A percentile compares a stretch with the other conserved stretches of the same genome.
These are phyloP conservation scores for Ligustrum vulgare DNA, from an alignment of 257 asterid genomes.

Conservation along the genomic window DNA sequence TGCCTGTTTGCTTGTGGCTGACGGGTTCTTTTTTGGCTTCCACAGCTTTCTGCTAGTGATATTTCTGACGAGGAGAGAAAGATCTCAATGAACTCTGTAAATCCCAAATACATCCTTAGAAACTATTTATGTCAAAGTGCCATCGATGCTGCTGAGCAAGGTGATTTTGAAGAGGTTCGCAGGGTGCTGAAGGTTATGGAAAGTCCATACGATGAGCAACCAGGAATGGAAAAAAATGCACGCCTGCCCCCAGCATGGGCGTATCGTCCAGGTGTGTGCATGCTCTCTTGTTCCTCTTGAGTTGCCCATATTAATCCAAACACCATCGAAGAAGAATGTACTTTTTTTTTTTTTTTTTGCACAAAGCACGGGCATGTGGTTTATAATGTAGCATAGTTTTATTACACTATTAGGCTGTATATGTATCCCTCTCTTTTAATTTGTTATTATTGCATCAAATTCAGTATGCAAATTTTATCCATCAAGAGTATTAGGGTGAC, in stretches of 20 bases:
- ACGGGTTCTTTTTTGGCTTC: not conserved
- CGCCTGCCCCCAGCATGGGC: slow-evolving; percentile 99
- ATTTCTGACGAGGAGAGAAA: slow-evolving; percentile 69
- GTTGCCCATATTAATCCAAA: slow-evolving; percentile 17
- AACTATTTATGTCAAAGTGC: slow-evolving; percentile 96
- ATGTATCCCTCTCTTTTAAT: not conserved
- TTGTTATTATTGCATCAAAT: not conserved
- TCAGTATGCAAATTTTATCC: not conserved
- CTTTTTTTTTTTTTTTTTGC: not conserved
- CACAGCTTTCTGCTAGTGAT: slow-evolving; percentile 65
- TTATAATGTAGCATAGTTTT: not conserved
- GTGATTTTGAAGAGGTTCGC: slow-evolving; percentile 80
- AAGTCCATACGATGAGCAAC: slow-evolving; percentile 83
- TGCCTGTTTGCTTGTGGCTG: not conserved
- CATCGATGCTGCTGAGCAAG: slow-evolving; percentile 89
- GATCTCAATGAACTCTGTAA: slow-evolving; percentile 74
- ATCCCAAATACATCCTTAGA: slow-evolving; percentile 84
- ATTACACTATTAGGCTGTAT: not conserved
- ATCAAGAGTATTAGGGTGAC: not conserved
- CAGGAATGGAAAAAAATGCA: slow-evolving; percentile 94
- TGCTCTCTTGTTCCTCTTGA: slow-evolving; percentile 97
- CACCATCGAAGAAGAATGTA: slow-evolving; percentile 3
- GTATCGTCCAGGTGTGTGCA: slow-evolving; percentile 94
- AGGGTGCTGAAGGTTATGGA: slow-evolving; percentile 70
- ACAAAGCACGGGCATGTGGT: not conserved